A percentile compares a stretch with the other conserved stretches of the same genome.
These are phyloP conservation scores for Cryptococcus sp. DNA, from an alignment of 1,284 basidiomycete genomes.

Conservation along the genomic window DNA sequence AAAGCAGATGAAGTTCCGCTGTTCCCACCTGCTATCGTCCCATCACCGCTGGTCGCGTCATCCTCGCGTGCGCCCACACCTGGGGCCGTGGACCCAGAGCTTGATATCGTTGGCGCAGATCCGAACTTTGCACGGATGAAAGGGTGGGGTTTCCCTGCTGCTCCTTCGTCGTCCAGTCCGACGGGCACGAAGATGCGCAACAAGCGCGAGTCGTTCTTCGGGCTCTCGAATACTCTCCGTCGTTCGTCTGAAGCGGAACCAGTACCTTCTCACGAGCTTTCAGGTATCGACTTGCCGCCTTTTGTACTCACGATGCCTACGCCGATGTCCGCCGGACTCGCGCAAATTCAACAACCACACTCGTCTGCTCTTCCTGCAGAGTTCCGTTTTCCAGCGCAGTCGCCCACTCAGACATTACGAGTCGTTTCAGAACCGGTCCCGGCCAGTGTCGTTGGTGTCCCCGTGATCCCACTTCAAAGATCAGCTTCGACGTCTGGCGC, in stretches of 20 bases:
- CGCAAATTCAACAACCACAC: too few relatives aligned
- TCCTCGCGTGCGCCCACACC: not conserved
- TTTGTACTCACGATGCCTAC: conserved; percentile 6
- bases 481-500: not conserved
- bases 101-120: conserved; percentile 15
- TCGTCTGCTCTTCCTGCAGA: too few relatives aligned
- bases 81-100: not conserved
- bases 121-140: conserved; percentile 34
- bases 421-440: conserved; percentile 14
- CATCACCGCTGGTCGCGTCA: not conserved
- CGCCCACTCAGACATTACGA: conserved; percentile 1
- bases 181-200: conserved; percentile 12
- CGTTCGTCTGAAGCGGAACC: not conserved
- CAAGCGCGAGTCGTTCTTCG: conserved; percentile 50
- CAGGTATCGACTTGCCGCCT: conserved; percentile 26
- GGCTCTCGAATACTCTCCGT: conserved; percentile 30
- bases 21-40: not conserved
- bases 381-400: too few relatives aligned
- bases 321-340: too few relatives aligned
- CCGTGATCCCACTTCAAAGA: not conserved
- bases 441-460: not conserved
- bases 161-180: not conserved
- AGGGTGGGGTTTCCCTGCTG: conserved; percentile 43
- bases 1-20: conserved; percentile 6
- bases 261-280: not conserved